Evolutionary conservation across 148 eudicot genomes (phyloP).

Genomic region (Arctostaphylos glauca): DNA sequence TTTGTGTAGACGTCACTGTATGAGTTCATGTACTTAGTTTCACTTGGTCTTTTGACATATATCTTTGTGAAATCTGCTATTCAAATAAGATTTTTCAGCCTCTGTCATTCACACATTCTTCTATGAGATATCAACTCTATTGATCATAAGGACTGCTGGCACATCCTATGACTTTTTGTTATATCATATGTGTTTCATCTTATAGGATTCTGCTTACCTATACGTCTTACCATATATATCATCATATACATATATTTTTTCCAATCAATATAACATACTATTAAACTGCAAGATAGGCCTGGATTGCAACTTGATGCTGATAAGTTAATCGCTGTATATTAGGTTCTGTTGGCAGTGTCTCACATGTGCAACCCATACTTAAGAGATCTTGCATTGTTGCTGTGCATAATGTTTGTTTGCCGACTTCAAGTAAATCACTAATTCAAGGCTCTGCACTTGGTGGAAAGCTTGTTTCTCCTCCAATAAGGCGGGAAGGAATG

Average conservation of each 20-base stretch:
- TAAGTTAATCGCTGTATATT: conserved; percentile 17
- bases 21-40: neutral
- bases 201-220: neutral
- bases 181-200: neutral
- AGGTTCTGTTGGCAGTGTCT: conserved; percentile 41
- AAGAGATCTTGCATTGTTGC: conserved; percentile 44
- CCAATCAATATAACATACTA: neutral
- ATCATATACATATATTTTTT: neutral
- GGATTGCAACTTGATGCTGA: neutral
- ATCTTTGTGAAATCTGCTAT: neutral
- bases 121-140: neutral
- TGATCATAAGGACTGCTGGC: neutral
- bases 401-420: conserved; percentile 27
- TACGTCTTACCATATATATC: neutral
- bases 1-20: neutral
- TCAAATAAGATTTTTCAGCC: neutral
- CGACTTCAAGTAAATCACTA: conserved; percentile 27
- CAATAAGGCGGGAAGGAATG: conserved; percentile 32
- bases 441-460: conserved; percentile 28
- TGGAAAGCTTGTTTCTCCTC: conserved; percentile 40
- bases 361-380: conserved; percentile 31
- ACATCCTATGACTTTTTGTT: neutral
- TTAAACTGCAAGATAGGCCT: neutral
- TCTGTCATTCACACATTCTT: neutral
- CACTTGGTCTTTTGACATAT: neutral